Conservation (phyloP, 164 flowering plant genomes). For the Nelumbo lutea region DNA sequence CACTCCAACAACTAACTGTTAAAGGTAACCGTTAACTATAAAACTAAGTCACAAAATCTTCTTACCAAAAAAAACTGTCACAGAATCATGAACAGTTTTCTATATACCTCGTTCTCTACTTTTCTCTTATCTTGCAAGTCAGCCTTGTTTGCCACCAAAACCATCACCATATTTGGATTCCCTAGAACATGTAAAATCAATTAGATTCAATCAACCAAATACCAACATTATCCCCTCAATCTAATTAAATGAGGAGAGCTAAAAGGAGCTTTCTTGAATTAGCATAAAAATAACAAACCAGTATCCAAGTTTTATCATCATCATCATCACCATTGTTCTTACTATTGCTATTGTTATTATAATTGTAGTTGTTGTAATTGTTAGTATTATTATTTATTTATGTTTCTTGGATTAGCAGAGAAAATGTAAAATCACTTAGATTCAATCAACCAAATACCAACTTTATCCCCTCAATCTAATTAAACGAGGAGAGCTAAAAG, state of each 20-base stretch:
- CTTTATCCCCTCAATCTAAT: too few species aligned
- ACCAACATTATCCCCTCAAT: background rate
- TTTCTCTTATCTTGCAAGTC: slow-evolving; percentile 37
- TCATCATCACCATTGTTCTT: too few species aligned
- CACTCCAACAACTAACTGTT: background rate
- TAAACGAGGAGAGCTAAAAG: background rate
- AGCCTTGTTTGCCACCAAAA: slow-evolving; percentile 42
- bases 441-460: background rate
- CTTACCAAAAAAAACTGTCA: background rate
- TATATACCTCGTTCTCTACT: slow-evolving; percentile 33
- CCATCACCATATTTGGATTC: slow-evolving; percentile 39
- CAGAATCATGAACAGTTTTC: background rate
- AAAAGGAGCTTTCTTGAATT: background rate
- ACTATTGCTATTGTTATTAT: too few species aligned
- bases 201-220: background rate
- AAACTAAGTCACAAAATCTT: background rate
- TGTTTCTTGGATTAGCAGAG: too few species aligned
- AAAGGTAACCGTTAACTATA: background rate
- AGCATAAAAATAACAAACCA: background rate
- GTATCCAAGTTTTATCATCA: too few species aligned
- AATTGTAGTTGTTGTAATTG: too few species aligned
- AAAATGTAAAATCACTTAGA: background rate
- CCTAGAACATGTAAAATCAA: slow-evolving; percentile 16
- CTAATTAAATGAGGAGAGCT: background rate
- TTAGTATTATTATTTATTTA: too few species aligned